Evolutionary conservation across 768 basidiomycete genomes (phyloP).

Genomic region (Trichaptum fuscoviolaceum): DNA sequence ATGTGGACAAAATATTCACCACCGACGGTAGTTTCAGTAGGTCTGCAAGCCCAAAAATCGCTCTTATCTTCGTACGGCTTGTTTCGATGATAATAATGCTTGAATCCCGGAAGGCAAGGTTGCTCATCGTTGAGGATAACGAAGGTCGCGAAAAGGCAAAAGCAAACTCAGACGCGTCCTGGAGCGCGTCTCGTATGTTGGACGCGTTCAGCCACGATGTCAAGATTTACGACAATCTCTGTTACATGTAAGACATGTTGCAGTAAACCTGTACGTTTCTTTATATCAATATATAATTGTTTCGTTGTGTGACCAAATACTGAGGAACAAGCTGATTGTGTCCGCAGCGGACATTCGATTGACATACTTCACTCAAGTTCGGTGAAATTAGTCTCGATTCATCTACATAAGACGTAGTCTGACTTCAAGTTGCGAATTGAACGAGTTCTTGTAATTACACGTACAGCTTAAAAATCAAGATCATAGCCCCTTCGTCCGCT

Average conservation of each 20-base stretch:
- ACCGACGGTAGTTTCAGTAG: conserved; percentile 71
- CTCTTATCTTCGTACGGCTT: conserved; percentile 61
- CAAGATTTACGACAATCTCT: neutral
- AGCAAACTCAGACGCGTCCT: conserved; percentile 3
- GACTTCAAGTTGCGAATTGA: too few species aligned
- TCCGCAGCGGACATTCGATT: neutral
- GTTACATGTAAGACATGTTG: neutral
- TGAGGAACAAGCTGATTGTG: neutral
- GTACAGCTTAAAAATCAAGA: neutral
- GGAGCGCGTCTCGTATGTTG: conserved; percentile 8
- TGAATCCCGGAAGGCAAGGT: conserved; percentile 75
- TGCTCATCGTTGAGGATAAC: conserved; percentile 16
- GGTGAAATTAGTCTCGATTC: too few species aligned
- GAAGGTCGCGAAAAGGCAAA: neutral
- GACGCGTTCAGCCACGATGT: conserved; percentile 10
- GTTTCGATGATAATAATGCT: conserved; percentile 80
- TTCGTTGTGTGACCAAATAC: too few species aligned
- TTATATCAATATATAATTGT: too few species aligned
- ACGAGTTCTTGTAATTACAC: too few species aligned
- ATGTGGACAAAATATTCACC: conserved; percentile 31
- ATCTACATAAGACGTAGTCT: too few species aligned
- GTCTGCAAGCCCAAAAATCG: conserved; percentile 76
- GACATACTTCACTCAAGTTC: neutral
- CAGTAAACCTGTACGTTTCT: too few species aligned
- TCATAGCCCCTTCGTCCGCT: neutral